These are phyloP conservation scores for Letharia lupina DNA, from an alignment of 495 filamentous ascomycete species.

Conservation along the genomic window DNA sequence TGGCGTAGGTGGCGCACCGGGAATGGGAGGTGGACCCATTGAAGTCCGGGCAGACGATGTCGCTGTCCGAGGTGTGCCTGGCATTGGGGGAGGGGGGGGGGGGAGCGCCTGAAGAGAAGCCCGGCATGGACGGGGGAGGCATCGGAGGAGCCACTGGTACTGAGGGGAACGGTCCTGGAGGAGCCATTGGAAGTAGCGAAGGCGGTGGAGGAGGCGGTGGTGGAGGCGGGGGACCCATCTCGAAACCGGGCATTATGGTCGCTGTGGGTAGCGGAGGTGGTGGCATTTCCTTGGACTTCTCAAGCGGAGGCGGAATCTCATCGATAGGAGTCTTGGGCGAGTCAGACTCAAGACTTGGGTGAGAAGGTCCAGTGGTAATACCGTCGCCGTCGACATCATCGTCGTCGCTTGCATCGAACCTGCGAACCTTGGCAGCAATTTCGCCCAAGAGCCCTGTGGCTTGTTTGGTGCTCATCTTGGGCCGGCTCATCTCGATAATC, in stretches of 20 bases:
- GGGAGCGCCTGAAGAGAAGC: constrained; percentile 39
- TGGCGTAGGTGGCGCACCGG: constrained; percentile 41
- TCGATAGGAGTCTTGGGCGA: constrained; percentile 64
- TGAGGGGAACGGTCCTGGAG: constrained; percentile 40
- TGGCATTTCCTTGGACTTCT: constrained; percentile 30
- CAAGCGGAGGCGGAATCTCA: constrained; percentile 35
- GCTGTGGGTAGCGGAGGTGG: constrained; percentile 36
- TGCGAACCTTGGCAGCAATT: constrained; percentile 68
- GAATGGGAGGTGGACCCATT: constrained; percentile 45
- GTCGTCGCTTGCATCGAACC: constrained; percentile 62
- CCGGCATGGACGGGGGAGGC: constrained; percentile 35
- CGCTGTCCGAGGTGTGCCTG: constrained; percentile 28
- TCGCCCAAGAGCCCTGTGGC: constrained; percentile 70
- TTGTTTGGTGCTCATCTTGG: constrained; percentile 65
- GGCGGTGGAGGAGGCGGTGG: constrained; percentile 46
- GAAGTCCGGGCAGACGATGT: constrained; percentile 18
- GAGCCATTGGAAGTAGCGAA: constrained; percentile 40
- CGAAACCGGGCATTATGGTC: constrained; percentile 41
- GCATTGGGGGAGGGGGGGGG: constrained; percentile 47
- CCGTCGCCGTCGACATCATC: constrained; percentile 55
- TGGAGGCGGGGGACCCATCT: constrained; percentile 38
- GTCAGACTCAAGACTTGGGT: constrained; percentile 65
- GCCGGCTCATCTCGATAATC: constrained; percentile 58
- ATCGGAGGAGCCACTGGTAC: constrained; percentile 26
- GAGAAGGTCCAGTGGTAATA: constrained; percentile 67